phyloP scores from a whole-genome alignment of 1,284 basidiomycete genomes.

The Moesziomyces antarcticus region DNA sequence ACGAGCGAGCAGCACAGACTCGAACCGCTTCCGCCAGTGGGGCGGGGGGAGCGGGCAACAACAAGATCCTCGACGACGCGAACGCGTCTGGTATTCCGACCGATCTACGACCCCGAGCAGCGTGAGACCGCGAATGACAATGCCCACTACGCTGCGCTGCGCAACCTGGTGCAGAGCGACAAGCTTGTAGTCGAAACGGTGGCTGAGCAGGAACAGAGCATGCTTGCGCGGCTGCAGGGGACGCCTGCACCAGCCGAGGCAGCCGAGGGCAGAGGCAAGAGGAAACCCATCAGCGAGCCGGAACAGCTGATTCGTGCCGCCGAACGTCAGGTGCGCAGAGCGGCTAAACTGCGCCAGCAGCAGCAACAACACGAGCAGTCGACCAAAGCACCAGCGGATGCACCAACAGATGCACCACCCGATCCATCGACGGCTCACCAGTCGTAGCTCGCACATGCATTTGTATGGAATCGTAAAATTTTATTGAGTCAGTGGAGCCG shows the following conservation, averaged over 20 bases:
- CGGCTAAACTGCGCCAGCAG: neutral
- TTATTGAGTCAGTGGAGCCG: neutral
- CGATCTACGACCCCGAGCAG: constrained; percentile 36
- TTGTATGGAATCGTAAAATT: neutral
- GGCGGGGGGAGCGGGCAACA: neutral
- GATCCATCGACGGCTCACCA: constrained; percentile 7
- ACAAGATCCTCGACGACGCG: constrained; percentile 5
- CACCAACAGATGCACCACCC: neutral
- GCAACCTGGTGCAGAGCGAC: neutral
- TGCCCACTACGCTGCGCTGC: constrained; percentile 1
- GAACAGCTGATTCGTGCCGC: neutral
- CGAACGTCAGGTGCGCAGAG: neutral
- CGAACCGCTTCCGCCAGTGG: constrained; percentile 10
- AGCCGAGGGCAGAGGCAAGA: constrained; percentile 3
- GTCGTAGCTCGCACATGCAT: neutral
- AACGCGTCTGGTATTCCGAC: constrained; percentile 22
- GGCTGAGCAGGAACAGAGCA: neutral
- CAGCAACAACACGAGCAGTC: neutral
- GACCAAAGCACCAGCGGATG: constrained; percentile 1
- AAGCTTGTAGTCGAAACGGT: neutral
- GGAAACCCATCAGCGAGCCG: constrained; percentile 12
- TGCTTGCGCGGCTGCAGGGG: neutral
- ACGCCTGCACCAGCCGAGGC: too few species aligned
- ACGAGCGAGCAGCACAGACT: constrained; percentile 18
- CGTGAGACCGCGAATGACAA: neutral